Base-by-base conservation (phyloP, 1,284 basidiomycete genomes). In the Sparassis latifolia region DNA sequence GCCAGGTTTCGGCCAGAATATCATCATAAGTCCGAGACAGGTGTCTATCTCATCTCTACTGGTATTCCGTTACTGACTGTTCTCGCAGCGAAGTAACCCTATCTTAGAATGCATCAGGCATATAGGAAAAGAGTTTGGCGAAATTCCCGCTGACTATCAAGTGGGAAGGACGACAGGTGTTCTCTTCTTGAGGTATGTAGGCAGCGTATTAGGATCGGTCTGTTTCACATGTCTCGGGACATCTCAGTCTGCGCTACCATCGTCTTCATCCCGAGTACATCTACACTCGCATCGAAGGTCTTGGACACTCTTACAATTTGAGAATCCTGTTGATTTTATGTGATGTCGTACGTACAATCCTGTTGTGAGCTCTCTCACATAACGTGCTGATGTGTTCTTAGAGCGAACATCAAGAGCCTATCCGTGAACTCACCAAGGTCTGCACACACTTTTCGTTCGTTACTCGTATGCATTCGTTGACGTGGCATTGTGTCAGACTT, bases 211-310 rank as follows among this genome's bases (percentile, higher is more conserved):
- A 20, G 20, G 1, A 20, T 20, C 20, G 20, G 20, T 20, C 20
- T 20, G 20, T 20, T 20, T 20, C 20, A 20, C 20, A 38, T 7
- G 7, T 9, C 35, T 38, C 35, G 12, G 9, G n/a, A 48, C 10
- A 20, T 51, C 30, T 35, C 52, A 98, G 95, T 64, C 69, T 99
- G 53, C 89, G 87, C 58, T 99, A 99, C 60, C 95, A 99, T 62
- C 88, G 95, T 30, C 77, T 99, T 12, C 97, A 99, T 67, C 97
- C 97, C 3, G 97, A 99, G 68, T 99, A 99, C 65, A 87, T 99
- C 53, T 89, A 94, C 64, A 79, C 80, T 42, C 84, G 97, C 3
- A 94, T 99, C 52, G 85, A 92, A 61, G 88, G 86, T 59, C 80
- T 99, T 12, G 86, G 84, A 2, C 79, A 79, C 40, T 80, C 83